Evolutionary conservation across 352 stramenopile genomes (phyloP).

Genomic region (Globisporangium iwayamae): DNA sequence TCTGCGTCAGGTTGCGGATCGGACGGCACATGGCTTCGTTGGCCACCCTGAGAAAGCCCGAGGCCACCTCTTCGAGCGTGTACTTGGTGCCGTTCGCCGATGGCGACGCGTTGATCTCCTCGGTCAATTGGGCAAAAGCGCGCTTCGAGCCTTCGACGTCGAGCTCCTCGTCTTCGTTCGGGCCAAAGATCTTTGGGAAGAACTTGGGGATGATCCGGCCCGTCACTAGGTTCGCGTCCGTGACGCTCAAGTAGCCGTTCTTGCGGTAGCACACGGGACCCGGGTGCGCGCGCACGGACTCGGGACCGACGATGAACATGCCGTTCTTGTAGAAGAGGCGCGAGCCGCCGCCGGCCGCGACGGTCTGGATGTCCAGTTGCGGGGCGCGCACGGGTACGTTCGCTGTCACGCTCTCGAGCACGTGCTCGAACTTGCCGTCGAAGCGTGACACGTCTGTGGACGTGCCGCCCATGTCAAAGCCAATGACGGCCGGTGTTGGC

Average conservation of each 20-base stretch:
- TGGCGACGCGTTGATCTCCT: constrained; percentile 80
- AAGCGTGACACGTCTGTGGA: constrained; percentile 98
- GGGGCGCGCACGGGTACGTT: constrained; percentile 97
- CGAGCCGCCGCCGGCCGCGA: constrained; percentile 95
- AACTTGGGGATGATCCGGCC: constrained; percentile 95
- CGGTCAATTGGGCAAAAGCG: constrained; percentile 91
- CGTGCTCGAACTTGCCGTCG: constrained; percentile 95
- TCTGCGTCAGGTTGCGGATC: constrained; percentile 98
- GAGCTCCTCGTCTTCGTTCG: constrained; percentile 95
- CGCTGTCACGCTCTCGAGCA: constrained; percentile 98
- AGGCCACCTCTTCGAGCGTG: constrained; percentile 94
- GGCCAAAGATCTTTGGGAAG: constrained; percentile 99
- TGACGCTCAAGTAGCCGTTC: constrained; percentile 95
- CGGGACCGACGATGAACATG: constrained; percentile 97
- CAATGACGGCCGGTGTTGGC: constrained; percentile 83
- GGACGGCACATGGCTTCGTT: constrained; percentile 99
- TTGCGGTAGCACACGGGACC: constrained; percentile 98
- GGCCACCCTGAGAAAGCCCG: constrained; percentile 96
- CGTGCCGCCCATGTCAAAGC: constrained; percentile 99
- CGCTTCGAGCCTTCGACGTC: constrained; percentile 91
- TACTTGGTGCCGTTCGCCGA: constrained; percentile 63
- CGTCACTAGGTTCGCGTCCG: constrained; percentile 98
- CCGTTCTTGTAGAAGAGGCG: constrained; percentile 96
- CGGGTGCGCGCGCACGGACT: constrained; percentile 96
- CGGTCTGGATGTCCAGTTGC: constrained; percentile 99